Base-by-base conservation (phyloP, 2,329 filamentous ascomycete genomes). In the Aspergillus floridensis region DNA sequence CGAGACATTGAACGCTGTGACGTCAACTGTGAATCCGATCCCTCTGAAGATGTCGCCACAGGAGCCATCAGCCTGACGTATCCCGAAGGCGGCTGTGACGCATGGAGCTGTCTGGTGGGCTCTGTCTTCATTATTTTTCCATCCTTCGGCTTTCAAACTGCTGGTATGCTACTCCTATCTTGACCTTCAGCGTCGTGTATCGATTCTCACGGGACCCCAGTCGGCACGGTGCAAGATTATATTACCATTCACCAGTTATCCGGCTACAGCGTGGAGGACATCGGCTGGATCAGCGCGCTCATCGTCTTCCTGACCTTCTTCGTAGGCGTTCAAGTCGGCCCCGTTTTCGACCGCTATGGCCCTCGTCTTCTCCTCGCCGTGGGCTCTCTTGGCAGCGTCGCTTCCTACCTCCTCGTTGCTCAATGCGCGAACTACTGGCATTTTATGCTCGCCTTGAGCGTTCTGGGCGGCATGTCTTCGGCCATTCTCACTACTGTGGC, bases 281-380 rank as follows among this genome's bases (percentile, higher is more conserved):
- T 83, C 0, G 81, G 80, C 24, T 83, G 80, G 81, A 82, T 82
- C 56, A 76, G 77, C 0, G 78, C 80, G 1, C 61, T 81, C 4
- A 77, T 81, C 35, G 75, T 78, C 7, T 82, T 80, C 49, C 63
- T 82, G 1, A 73, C 76, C 0, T 66, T 82, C 0, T 73, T 79
- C 14, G 70, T 81, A 2, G 80, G 78, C 5, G 76, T 83, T 4
- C 80, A 80, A 64, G 74, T 81, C 10, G 80, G 81, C 0, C 81
- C 38, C 2, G 14, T 41, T 14, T 41, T 41, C 16, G 38, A 41
- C 16, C 38, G 73, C 0, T 79, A 81, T 46, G 81, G 80, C 0
- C 78, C 81, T 0, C 71, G 74, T 5, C 59, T 75, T 26, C 70
- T 83, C 11, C 68, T 76, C 0, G 66, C 77, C 4, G 57, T 72